phyloP scores from a whole-genome alignment of 2,329 filamentous ascomycete genomes.

The Ploettnerulaceae sp. region DNA sequence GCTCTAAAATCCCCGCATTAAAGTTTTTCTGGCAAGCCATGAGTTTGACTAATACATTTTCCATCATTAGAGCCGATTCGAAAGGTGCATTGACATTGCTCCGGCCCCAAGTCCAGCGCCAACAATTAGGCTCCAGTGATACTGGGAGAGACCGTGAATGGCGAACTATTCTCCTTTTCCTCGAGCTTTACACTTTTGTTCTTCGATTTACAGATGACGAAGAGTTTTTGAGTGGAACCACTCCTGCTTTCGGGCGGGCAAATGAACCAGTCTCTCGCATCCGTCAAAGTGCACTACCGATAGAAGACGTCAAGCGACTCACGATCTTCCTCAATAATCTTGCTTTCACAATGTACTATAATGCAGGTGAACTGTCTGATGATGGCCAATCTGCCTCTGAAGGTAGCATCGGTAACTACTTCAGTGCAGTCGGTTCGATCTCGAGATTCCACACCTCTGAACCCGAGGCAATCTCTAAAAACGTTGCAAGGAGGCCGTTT shows the following conservation, averaged over 20 bases:
- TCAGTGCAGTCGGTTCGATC: conserved; percentile 31
- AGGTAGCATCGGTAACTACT: conserved; percentile 42
- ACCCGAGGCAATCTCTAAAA: conserved; percentile 13
- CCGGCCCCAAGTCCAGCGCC: conserved; percentile 22
- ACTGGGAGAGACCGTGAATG: conserved; percentile 54
- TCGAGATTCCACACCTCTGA: conserved; percentile 21
- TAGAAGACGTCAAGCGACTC: conserved; percentile 67
- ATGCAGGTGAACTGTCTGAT: conserved; percentile 60
- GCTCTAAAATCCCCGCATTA: conserved; percentile 56
- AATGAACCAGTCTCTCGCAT: conserved; percentile 44
- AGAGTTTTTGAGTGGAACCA: conserved; percentile 72
- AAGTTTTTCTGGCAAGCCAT: conserved; percentile 80
- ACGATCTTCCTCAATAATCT: conserved; percentile 86
- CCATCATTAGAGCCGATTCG: conserved; percentile 51
- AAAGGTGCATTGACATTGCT: conserved; percentile 51
- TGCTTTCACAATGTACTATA: conserved; percentile 83
- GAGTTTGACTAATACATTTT: conserved; percentile 52
- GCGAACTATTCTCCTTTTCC: conserved; percentile 82
- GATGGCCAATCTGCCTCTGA: conserved; percentile 37
- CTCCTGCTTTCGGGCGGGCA: conserved; percentile 36
- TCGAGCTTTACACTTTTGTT: conserved; percentile 92
- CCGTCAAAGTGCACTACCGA: conserved; percentile 61
- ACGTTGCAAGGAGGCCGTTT: conserved; percentile 40
- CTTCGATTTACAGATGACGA: conserved; percentile 93
- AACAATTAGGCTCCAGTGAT: conserved; percentile 15